Evolutionary conservation across 208 protist species (phyloP).

Genomic region (Leishmania guyanensis): DNA sequence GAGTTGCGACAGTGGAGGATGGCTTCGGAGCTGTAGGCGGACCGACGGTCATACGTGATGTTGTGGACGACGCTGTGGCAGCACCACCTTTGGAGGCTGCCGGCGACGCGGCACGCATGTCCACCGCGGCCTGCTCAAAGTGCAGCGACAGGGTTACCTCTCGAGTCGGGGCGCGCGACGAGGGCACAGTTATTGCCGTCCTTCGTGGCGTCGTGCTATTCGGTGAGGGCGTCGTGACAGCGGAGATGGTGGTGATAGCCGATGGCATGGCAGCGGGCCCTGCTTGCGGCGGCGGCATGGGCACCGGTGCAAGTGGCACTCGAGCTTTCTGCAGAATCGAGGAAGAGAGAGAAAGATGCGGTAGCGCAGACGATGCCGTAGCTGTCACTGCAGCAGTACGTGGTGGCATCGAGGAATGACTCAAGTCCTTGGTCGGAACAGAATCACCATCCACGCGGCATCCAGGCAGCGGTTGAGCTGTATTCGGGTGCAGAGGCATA

Average conservation of each 20-base stretch:
- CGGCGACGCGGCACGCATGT: background rate
- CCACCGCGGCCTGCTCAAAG: background rate
- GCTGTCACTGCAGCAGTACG: background rate
- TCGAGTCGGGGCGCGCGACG: conserved; percentile 17
- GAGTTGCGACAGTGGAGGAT: background rate
- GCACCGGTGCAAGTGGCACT: background rate
- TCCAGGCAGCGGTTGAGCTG: background rate
- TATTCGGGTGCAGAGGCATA: background rate
- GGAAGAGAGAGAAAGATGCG: background rate
- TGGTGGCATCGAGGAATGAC: background rate
- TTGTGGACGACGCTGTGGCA: background rate
- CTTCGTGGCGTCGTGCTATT: conserved; percentile 18
- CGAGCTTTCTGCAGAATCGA: background rate
- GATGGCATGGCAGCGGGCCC: background rate
- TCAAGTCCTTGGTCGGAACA: background rate
- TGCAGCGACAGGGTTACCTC: conserved; percentile 17
- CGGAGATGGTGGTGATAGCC: background rate
- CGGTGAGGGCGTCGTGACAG: background rate
- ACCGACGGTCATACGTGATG: background rate
- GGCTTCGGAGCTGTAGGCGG: background rate
- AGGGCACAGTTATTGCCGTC: conserved; percentile 17
- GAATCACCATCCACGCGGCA: background rate
- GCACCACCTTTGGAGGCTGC: background rate
- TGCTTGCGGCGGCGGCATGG: background rate
- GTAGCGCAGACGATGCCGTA: background rate